These are phyloP conservation scores for Biscogniauxia mediterranea DNA, from an alignment of 2,329 filamentous ascomycete species.

Conservation along the genomic window DNA sequence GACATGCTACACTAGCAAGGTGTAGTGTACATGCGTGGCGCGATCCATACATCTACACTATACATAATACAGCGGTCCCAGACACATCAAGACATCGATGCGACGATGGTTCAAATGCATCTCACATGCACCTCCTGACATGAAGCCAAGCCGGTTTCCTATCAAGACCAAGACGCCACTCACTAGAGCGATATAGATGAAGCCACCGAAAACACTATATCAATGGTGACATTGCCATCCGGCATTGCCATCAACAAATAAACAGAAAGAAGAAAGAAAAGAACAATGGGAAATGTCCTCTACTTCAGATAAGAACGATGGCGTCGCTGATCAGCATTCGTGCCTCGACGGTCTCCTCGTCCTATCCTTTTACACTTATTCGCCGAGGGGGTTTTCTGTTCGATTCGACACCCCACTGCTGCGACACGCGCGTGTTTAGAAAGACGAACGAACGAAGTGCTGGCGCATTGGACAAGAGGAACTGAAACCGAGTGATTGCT, in stretches of 20 bases:
- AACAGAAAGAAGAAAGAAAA: not conserved
- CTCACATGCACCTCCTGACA: not conserved
- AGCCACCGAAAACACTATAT: not conserved
- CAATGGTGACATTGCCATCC: not conserved
- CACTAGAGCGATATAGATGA: not conserved
- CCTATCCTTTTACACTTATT: not conserved
- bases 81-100: no score
- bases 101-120: not conserved
- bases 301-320: not conserved
- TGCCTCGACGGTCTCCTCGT: not conserved
- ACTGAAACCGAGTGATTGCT: not conserved
- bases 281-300: not conserved
- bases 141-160: not conserved
- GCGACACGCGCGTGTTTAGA: not conserved
- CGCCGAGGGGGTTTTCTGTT: no score
- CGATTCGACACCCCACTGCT: not conserved
- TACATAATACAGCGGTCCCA: no score
- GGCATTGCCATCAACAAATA: not conserved
- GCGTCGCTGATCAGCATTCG: not conserved
- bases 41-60: not conserved
- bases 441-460: not conserved
- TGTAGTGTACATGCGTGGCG: not conserved
- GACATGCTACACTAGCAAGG: not conserved
- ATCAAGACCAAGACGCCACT: not conserved
- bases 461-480: not conserved